Base-by-base conservation (phyloP, 352 stramenopile genomes). In the Phytophthora lateralis region DNA sequence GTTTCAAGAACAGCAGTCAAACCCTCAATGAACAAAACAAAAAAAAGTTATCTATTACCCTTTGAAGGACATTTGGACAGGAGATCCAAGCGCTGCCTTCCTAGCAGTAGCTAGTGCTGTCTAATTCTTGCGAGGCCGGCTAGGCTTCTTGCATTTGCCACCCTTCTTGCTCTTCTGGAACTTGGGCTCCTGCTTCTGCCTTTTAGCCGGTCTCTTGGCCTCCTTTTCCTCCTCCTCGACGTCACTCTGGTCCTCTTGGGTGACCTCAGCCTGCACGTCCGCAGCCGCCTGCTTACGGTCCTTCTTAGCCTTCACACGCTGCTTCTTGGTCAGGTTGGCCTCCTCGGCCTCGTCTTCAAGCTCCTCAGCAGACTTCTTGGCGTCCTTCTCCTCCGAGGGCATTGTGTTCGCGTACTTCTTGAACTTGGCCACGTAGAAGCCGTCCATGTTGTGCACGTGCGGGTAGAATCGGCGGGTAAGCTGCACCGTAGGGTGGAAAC, bases 391-490 rank as follows among this genome's bases (percentile, higher is more conserved):
- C 12, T 95, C 80, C 27, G 76, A 83, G 7, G 88, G 85, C 59
- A 84, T 80, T 66, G 75, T 90, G 60, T 99, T 98, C 43, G 96
- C 97, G 42, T 98, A 93, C 80, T 99, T 99, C 71, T 99, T 97
- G 49, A 99, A 96, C 82, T 99, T 99, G 35, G 96, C 97, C 29
- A 99, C 97, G 78, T 98, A 99, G 78, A 99, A 99, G 35, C 98
- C 98, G 78, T 99, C 98, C 97, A 99, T 99, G 81, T 99, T 99
- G 86, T 99, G 98, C 66, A 97, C 97, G 72, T 99, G 98, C 38
- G 98, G 98, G 81, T 99, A 99, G 72, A 99, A 99, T 51, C 98
- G 86, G 30, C 96, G 75, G 35, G 97, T 98, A 38, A 99, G 79
- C 18, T 86, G 82, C 63, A 99, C 71, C 17, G 92, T 98, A 18